Percentiles rank a stretch among this genome's conserved stretches.
These are phyloP conservation scores for Fomitopsis pinicola DNA, from an alignment of 1,284 basidiomycete species.

Conservation along the genomic window DNA sequence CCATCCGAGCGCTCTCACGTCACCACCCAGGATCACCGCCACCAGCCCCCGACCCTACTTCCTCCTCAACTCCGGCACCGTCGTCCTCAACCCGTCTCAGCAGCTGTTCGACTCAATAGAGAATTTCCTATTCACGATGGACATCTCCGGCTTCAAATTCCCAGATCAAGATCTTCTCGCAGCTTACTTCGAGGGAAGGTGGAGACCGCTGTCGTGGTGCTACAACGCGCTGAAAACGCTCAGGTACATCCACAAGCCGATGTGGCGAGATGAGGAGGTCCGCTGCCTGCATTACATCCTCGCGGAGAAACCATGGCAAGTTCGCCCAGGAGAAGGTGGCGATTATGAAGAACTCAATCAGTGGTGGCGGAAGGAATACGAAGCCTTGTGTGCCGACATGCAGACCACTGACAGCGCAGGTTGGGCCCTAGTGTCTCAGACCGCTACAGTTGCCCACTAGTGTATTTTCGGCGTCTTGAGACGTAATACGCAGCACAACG, in stretches of 20 bases:
- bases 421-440: conserved; percentile 41
- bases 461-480: not conserved
- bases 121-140: conserved; percentile 61
- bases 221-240: conserved; percentile 88
- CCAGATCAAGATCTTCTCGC: conserved; percentile 93
- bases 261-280: conserved; percentile 80
- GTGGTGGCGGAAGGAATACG: conserved; percentile 79
- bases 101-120: conserved; percentile 49
- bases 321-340: conserved; percentile 29
- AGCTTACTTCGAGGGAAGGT: conserved; percentile 72
- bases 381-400: conserved; percentile 46
- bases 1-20: conserved; percentile 43
- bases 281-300: conserved; percentile 75
- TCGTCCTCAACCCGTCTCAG: conserved; percentile 79
- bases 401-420: conserved; percentile 39
- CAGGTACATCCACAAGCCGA: conserved; percentile 56
- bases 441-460: conserved; percentile 40
- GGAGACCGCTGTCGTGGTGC: conserved; percentile 73
- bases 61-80: conserved; percentile 86
- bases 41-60: conserved; percentile 67
- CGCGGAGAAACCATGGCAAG: conserved; percentile 73
- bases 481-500: not conserved
- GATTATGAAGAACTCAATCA: conserved; percentile 47
- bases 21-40: conserved; percentile 42
- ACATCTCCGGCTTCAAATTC: conserved; percentile 72